Evolutionary conservation across 2,329 filamentous ascomycete species (phyloP), one percentile per base, ranked within the genome.

Genomic region (Neonectria coccinea): DNA sequence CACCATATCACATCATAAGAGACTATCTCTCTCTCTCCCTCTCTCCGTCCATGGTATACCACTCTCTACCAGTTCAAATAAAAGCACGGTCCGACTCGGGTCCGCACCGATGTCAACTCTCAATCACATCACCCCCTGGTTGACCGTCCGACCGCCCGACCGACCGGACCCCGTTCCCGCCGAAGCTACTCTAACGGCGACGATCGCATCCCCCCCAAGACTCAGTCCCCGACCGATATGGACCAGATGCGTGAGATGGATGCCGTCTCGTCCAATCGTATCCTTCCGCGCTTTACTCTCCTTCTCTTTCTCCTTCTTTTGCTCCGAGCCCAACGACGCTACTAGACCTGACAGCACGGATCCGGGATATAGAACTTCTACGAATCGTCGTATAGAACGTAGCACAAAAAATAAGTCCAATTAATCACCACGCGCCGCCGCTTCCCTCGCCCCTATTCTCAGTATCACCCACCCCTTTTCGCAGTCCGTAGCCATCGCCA

Each of bases 181-280:
- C 51, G 36, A 59, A 52, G 62, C 52, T 60, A 61, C 56, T 60
- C 57, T 61, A 61, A 65, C 57, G 56, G 62, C 56, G 62, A 47
- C 47, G 53, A 61, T 60, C 47, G 47, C 27, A 50, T 31, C 57
- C 52, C 44, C 47, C 57, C 47, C 42, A 27, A 47, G 41, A 16
- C 31, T 42, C 41, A 29, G 47, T 50, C 42, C 42, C 55, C 55
- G 44, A 18, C 36, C 36, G 36, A 39, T 39, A 39, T 39, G 36
- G 36, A n/a, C 36, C 36, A 39, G 36, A 39, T n/a, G 36, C 14
- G 18, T 16, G 41, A 45, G 39, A 44, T 48, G 55, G 22, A 48
- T 45, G 36, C 11, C 33, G 20, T 59, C 36, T 22, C 14, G 20
- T 33, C 33, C 29, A 50, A 50, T 50, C 47, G 27, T 18, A 27